These are phyloP conservation scores for Lepiota brunneoincarnata DNA, from an alignment of 768 basidiomycete genomes.

Conservation along the genomic window DNA sequence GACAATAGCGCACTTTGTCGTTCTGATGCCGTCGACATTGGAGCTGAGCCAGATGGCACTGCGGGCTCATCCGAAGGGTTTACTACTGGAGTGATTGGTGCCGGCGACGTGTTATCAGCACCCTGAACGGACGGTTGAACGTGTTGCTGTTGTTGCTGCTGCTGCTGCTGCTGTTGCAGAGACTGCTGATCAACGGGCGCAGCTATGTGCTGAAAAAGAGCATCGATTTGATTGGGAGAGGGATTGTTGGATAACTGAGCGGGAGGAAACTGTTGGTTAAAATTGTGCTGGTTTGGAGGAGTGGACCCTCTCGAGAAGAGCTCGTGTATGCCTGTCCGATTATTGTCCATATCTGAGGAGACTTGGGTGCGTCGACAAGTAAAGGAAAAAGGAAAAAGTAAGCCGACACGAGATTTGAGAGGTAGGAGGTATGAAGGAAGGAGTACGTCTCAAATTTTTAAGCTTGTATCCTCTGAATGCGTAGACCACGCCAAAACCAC, in stretches of 20 bases:
- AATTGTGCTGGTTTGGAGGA: conserved; percentile 37
- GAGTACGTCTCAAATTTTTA: conserved; percentile 19
- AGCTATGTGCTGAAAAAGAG: conserved; percentile 59
- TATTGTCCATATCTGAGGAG: conserved; percentile 23
- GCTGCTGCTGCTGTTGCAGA: conserved; percentile 16
- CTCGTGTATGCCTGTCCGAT: conserved; percentile 41
- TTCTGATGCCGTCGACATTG: conserved; percentile 48
- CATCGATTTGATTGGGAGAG: conserved; percentile 62
- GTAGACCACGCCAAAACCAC: conserved; percentile 40
- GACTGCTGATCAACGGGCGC: conserved; percentile 35
- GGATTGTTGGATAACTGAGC: conserved; percentile 38
- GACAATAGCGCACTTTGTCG: conserved; percentile 76
- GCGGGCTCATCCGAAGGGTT: conserved; percentile 44
- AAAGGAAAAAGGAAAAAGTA: not conserved
- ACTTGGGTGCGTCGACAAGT: conserved; percentile 11
- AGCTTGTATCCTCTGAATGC: conserved; percentile 10
- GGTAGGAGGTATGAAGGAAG: conserved; percentile 5
- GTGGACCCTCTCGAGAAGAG: conserved; percentile 56
- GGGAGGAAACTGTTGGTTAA: conserved; percentile 12
- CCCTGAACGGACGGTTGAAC: conserved; percentile 12
- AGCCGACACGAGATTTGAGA: not conserved
- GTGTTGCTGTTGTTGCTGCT: conserved; percentile 25
- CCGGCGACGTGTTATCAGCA: conserved; percentile 26
- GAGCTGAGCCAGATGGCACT: conserved; percentile 38
- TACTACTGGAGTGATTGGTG: conserved; percentile 38